Percentiles rank a stretch among this genome's conserved stretches.
Evolutionary conservation across 2,329 filamentous ascomycete genomes (phyloP).

Genomic region (Sclerotiophoma versabilis): DNA sequence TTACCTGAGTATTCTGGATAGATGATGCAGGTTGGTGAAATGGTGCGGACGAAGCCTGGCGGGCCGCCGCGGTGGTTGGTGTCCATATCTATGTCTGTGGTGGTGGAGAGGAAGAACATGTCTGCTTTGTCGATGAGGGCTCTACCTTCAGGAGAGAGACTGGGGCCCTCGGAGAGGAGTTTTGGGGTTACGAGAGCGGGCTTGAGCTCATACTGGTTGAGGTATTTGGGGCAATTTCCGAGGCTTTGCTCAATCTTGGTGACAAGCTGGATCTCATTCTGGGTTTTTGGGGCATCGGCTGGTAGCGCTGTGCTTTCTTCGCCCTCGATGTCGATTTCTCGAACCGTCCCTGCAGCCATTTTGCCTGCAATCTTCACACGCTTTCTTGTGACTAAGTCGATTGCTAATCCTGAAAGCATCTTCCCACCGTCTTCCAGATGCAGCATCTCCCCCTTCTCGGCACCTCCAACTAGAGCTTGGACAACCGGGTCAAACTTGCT

Average conservation of each 20-base stretch:
- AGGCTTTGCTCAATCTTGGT: conserved; percentile 75
- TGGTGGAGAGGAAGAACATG: conserved; percentile 78
- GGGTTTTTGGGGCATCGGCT: conserved; percentile 12
- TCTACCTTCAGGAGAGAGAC: conserved; percentile 63
- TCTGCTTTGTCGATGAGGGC: conserved; percentile 70
- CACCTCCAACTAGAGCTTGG: conserved; percentile 55
- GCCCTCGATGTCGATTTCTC: conserved; percentile 39
- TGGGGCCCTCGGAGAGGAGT: conserved; percentile 56
- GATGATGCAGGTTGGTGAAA: conserved; percentile 67
- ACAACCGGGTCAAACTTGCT: conserved; percentile 73
- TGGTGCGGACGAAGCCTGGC: conserved; percentile 74
- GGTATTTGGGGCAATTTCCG: conserved; percentile 86
- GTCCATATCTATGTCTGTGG: conserved; percentile 74
- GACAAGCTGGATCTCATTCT: conserved; percentile 64
- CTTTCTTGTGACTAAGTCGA: conserved; percentile 71
- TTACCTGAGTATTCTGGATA: conserved; percentile 91
- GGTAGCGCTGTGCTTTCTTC: conserved; percentile 29
- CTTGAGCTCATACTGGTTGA: conserved; percentile 74
- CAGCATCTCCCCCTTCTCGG: not conserved
- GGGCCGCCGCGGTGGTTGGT: conserved; percentile 82
- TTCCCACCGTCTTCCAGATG: conserved; percentile 39
- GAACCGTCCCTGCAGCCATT: conserved; percentile 69
- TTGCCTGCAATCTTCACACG: conserved; percentile 76
- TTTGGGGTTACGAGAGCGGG: conserved; percentile 62
- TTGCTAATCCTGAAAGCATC: conserved; percentile 68